Base-by-base conservation (phyloP, 1,284 basidiomycete species). In the Ustilago cynodontis region DNA sequence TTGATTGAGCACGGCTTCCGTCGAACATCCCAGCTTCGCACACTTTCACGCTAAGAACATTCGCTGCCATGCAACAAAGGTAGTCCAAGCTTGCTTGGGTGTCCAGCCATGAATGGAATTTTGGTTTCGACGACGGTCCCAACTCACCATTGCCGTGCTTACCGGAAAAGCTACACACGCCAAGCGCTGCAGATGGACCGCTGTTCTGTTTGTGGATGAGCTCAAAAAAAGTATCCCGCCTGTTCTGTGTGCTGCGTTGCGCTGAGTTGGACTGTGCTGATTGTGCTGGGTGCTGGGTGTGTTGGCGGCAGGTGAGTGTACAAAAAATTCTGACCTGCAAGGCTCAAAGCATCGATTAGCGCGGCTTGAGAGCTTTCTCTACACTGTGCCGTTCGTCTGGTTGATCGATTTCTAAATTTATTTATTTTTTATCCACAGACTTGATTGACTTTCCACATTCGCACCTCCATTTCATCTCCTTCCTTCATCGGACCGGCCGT, bases 11-110 rank as follows among this genome's bases (percentile, higher is more conserved):
- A 22, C n/a, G 16, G 43, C 43, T 22, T 45, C 13, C 8, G 22
- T 22, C 7, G 22, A 20, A 20, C 6, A 33, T 11, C 7, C 3
- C 43, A 45, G 43, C 18, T 22, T 45, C 14, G 13, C 9, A 16
- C 49, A 43, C 33, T 35, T 57, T 35, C 43, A 47, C 41, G 29
- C 55, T 47, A 57, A 57, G 55, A 57, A 49, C 55, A 22, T 57
- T 57, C 41, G 55, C 47, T 29, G 54, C 18, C 55, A 47, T 57
- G 55, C 29, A 47, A 11, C 35, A 56, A 43, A n/a, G 6, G 37
- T 14, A 28, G 16, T 43, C 22, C 35, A 18, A 41, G n/a, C 13
- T 29, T 10, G 24, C 11, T 26, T 18, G n/a, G n/a, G n/a, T 11
- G n/a, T 43, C 41, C 0, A 43, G 20, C n/a, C 47, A 49, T 49